Percentiles rank a stretch among this genome's conserved stretches.
Evolutionary conservation across 2,329 filamentous ascomycete species (phyloP).

Genomic region (Colletotrichum gloeosporioides): DNA sequence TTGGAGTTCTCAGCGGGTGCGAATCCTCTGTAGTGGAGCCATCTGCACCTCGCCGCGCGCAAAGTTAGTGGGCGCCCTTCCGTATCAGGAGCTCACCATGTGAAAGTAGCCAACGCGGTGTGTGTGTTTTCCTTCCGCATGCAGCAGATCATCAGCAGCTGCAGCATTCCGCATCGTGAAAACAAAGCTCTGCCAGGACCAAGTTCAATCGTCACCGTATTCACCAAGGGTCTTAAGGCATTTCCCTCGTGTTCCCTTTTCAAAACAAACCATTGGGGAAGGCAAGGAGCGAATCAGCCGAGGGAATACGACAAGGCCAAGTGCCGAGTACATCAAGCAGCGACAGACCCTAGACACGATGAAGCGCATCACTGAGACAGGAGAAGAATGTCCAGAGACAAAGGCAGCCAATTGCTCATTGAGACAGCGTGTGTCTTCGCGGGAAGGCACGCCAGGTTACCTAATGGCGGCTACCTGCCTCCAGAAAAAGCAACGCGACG

Average conservation of each 20-base stretch:
- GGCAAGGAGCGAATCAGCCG: not conserved
- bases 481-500: constrained; percentile 19
- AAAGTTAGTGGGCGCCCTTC: fast-evolving
- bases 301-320: not conserved
- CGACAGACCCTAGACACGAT: not conserved
- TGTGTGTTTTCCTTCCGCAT: not conserved
- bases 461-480: constrained; percentile 16
- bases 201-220: not conserved
- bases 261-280: not conserved
- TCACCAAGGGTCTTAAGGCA: not conserved
- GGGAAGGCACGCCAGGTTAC: not conserved
- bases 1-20: not conserved
- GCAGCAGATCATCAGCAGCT: not conserved
- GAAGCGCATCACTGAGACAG: not conserved
- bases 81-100: not conserved
- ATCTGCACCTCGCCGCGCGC: not conserved
- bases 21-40: fast-evolving
- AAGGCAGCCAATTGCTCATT: not conserved
- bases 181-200: not conserved
- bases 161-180: not conserved
- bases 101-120: not conserved
- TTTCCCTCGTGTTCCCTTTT: not conserved
- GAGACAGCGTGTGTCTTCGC: not conserved
- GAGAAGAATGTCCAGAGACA: not conserved
- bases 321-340: not conserved